These are phyloP conservation scores for Penicillium steckii DNA, from an alignment of 495 filamentous ascomycete species.

Conservation along the genomic window DNA sequence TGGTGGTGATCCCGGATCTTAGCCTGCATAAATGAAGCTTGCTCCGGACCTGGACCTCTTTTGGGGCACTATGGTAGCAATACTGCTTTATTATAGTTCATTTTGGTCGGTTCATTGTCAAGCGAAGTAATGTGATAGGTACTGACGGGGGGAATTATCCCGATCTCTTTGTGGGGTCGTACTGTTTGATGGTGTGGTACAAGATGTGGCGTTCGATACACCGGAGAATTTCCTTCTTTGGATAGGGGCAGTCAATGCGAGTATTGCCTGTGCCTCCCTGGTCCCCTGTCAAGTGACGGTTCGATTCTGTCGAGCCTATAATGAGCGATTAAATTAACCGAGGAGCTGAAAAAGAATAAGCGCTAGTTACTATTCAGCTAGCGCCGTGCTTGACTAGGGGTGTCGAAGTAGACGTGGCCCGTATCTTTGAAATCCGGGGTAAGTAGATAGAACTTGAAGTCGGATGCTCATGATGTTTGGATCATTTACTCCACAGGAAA, in stretches of 20 bases:
- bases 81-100: conserved; percentile 25
- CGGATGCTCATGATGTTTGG: no score
- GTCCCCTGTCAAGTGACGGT: conserved; percentile 8
- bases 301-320: conserved; percentile 12
- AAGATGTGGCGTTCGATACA: conserved; percentile 17
- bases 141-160: conserved; percentile 20
- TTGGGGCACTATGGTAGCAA: conserved; percentile 20
- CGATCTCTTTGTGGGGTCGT: conserved; percentile 19
- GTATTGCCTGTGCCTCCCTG: conserved; percentile 6
- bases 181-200: conserved; percentile 9
- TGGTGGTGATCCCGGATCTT: conserved; percentile 20
- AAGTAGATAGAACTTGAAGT: no score
- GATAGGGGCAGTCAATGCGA: conserved; percentile 7
- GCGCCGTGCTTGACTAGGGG: conserved; percentile 9
- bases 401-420: conserved; percentile 9
- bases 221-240: conserved; percentile 19
- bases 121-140: conserved; percentile 17
- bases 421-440: no score
- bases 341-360: conserved; percentile 13
- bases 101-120: conserved; percentile 15
- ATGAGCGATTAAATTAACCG: conserved; percentile 12
- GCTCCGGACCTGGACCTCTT: conserved; percentile 25
- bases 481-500: no score
- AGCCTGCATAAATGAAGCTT: conserved; percentile 32
- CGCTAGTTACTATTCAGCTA: conserved; percentile 10